A percentile compares a stretch with the other conserved stretches of the same genome.
phyloP scores from a whole-genome alignment of 345 rosid genomes.

The Alliaria petiolata region DNA sequence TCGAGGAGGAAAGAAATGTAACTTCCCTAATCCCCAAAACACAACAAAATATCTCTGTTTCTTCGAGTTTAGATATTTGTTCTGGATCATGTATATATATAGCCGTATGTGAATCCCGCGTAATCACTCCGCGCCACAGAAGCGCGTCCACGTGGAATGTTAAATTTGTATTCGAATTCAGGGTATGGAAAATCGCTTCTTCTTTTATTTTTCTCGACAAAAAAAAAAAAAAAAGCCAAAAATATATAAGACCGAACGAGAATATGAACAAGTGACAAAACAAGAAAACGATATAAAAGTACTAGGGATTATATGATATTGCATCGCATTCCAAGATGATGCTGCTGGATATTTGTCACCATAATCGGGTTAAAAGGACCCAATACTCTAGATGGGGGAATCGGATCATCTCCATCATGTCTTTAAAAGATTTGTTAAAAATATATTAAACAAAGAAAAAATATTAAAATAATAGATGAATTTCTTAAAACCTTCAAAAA shows the following conservation, averaged over 20 bases:
- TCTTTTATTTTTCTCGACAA: background rate
- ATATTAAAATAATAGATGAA: too few species aligned
- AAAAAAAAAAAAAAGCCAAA: background rate
- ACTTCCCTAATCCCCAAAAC: background rate
- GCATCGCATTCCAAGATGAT: background rate
- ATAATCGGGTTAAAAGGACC: too few species aligned
- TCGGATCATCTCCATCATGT: too few species aligned
- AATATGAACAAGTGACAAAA: background rate
- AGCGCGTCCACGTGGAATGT: background rate
- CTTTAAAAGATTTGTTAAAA: too few species aligned
- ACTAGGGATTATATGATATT: too few species aligned
- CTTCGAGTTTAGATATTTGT: constrained; percentile 15
- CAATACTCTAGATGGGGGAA: too few species aligned
- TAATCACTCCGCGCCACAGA: constrained; percentile 8
- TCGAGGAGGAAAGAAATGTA: constrained; percentile 8
- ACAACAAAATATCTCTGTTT: background rate
- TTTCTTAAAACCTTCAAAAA: too few species aligned
- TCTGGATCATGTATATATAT: background rate
- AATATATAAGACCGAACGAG: background rate
- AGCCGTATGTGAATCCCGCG: background rate
- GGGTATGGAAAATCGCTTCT: background rate
- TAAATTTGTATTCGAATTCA: background rate
- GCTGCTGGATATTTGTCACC: background rate
- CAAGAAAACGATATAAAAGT: background rate
- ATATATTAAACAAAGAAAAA: too few species aligned